These are phyloP conservation scores for Salix caprea DNA, from an alignment of 345 rosid species.

Conservation along the genomic window DNA sequence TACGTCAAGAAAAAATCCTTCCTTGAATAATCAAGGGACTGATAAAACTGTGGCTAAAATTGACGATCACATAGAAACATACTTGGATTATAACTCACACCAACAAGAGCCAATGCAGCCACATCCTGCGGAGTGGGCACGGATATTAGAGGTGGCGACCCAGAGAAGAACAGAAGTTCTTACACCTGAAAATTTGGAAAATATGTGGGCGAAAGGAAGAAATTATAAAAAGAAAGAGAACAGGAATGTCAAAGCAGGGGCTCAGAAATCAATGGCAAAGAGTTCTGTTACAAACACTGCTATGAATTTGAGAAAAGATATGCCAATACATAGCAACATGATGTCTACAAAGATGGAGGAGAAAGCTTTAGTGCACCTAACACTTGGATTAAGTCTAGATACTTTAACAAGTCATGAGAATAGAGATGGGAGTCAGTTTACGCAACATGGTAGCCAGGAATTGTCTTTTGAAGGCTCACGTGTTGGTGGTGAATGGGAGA, in stretches of 20 bases:
- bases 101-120: constrained; percentile 39
- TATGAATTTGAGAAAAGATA: constrained; percentile 26
- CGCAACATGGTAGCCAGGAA: constrained; percentile 25
- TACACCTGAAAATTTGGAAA: constrained; percentile 94
- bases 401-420: constrained; percentile 29
- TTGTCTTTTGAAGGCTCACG: constrained; percentile 25
- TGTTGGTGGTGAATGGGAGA: constrained; percentile 27
- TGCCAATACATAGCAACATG: constrained; percentile 20
- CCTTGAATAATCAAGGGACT: constrained; percentile 32
- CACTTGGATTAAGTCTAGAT: constrained; percentile 37
- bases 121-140: constrained; percentile 74
- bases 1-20: constrained; percentile 23
- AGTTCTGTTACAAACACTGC: constrained; percentile 17
- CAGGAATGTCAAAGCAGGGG: constrained; percentile 36
- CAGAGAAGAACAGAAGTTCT: constrained; percentile 96
- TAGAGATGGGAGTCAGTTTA: constrained; percentile 14
- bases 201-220: constrained; percentile 98
- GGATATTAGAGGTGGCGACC: constrained; percentile 69
- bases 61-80: constrained; percentile 28
- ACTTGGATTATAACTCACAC: constrained; percentile 18
- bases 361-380: constrained; percentile 29
- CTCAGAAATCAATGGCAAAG: constrained; percentile 25
- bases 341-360: constrained; percentile 37
- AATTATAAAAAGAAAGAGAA: constrained; percentile 75
- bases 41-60: constrained; percentile 30